These are phyloP conservation scores for Protomyces macrosporus DNA, from an alignment of 1,139 yeast species.

Conservation along the genomic window DNA sequence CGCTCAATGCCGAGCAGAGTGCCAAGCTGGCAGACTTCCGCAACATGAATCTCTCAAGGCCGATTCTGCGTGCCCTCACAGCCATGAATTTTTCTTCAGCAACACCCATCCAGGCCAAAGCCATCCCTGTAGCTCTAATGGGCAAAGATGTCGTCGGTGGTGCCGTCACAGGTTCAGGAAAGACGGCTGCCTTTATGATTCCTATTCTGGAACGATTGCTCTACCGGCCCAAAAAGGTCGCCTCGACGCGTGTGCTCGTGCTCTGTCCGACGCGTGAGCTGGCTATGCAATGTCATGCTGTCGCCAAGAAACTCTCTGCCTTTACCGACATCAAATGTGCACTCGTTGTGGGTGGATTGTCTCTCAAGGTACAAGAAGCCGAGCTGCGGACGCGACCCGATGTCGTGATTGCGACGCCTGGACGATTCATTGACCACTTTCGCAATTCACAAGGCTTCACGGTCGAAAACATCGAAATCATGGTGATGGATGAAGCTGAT, in stretches of 20 bases:
- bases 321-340: slow-evolving; percentile 77
- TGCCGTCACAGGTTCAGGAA: slow-evolving; percentile 99
- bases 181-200: slow-evolving; percentile 95
- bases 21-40: slow-evolving; percentile 55
- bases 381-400: slow-evolving; percentile 89
- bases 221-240: slow-evolving; percentile 76
- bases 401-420: slow-evolving; percentile 93
- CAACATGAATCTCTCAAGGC: slow-evolving; percentile 76
- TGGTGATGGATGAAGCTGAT: slow-evolving; percentile 96
- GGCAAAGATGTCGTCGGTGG: slow-evolving; percentile 99
- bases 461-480: slow-evolving; percentile 83
- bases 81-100: slow-evolving; percentile 78
- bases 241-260: slow-evolving; percentile 84
- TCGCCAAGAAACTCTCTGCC: slow-evolving; percentile 76
- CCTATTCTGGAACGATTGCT: slow-evolving; percentile 90
- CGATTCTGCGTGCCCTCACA: slow-evolving; percentile 74
- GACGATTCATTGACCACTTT: slow-evolving; percentile 93
- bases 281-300: slow-evolving; percentile 93
- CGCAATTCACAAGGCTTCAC: slow-evolving; percentile 90
- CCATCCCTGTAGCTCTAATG: slow-evolving; percentile 84
- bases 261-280: slow-evolving; percentile 95
- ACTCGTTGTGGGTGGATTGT: slow-evolving; percentile 95
- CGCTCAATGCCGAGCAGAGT: slow-evolving; percentile 36
- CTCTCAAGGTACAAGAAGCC: slow-evolving; percentile 89
- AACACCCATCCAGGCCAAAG: slow-evolving; percentile 88